These are phyloP conservation scores for Anastatica hierochuntica DNA, from an alignment of 345 rosid species.

Conservation along the genomic window DNA sequence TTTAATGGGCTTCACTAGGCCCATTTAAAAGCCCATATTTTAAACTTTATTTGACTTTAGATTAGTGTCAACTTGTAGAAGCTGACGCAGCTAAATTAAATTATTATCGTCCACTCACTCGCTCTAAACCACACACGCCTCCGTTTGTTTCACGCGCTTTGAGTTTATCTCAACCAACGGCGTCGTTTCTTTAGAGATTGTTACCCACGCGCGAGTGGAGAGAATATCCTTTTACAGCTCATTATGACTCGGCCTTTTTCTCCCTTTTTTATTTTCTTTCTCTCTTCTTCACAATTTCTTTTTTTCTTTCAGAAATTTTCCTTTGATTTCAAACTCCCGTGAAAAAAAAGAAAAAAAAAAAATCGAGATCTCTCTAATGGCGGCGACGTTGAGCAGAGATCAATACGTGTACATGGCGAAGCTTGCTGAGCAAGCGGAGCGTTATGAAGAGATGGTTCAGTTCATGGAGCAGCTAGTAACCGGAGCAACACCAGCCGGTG, in stretches of 20 bases:
- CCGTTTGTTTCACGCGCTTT: not conserved
- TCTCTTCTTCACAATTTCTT: conserved; percentile 1
- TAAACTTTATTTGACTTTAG: conserved; percentile 10
- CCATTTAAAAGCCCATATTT: not conserved
- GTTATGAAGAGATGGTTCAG: conserved; percentile 69
- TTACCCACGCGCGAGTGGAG: conserved; percentile 15
- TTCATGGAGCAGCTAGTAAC: conserved; percentile 66
- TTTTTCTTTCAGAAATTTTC: too few relatives aligned
- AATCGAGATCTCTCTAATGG: conserved; percentile 21
- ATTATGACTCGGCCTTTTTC: conserved; percentile 4
- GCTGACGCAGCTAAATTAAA: conserved; percentile 2
- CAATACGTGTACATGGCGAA: conserved; percentile 37
- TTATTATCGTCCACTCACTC: conserved; percentile 8
- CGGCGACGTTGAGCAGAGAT: conserved; percentile 30
- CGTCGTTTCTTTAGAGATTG: too few relatives aligned
- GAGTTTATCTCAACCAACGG: too few relatives aligned
- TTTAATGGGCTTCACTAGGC: not conserved
- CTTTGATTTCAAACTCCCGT: conserved; percentile 19
- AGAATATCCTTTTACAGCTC: conserved; percentile 15
- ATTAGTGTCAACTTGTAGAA: conserved; percentile 11
- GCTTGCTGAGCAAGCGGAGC: too few relatives aligned
- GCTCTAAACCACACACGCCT: conserved; percentile 18
- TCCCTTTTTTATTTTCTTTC: not conserved
- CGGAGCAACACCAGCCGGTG: conserved; percentile 39
- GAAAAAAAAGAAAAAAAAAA: too few relatives aligned